A percentile compares a stretch with the other conserved stretches of the same genome.
Evolutionary conservation across 495 filamentous ascomycete species (phyloP).

Genomic region (Penicillium cataractarum): DNA sequence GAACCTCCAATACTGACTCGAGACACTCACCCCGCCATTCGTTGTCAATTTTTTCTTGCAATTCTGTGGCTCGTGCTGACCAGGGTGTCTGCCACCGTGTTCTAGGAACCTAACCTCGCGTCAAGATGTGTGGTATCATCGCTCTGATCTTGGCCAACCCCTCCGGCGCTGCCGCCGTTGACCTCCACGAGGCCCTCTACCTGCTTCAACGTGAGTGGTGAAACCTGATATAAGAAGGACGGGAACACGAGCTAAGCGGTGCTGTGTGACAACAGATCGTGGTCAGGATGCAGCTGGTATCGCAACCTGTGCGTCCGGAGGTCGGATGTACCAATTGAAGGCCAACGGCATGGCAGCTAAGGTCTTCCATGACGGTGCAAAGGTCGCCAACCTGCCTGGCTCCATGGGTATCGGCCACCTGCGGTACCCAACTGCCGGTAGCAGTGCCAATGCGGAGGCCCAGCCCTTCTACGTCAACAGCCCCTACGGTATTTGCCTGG

Average conservation of each 20-base stretch:
- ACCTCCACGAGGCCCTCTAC: slow-evolving; percentile 89
- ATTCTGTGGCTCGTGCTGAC: slow-evolving; percentile 20
- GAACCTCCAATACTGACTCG: slow-evolving; percentile 45
- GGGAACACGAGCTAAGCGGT: slow-evolving; percentile 21
- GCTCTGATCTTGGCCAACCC: slow-evolving; percentile 77
- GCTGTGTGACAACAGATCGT: slow-evolving; percentile 45
- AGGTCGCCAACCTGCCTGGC: slow-evolving; percentile 78
- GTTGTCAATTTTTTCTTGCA: slow-evolving; percentile 13
- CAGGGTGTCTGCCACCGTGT: neutral
- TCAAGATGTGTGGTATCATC: slow-evolving; percentile 83
- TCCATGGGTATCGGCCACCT: slow-evolving; percentile 90
- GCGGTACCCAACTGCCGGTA: slow-evolving; percentile 89
- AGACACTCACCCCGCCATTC: slow-evolving; percentile 25
- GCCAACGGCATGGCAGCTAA: slow-evolving; percentile 90
- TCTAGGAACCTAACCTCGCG: slow-evolving; percentile 21
- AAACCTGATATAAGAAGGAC: neutral
- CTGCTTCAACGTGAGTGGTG: slow-evolving; percentile 69
- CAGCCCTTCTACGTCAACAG: slow-evolving; percentile 92
- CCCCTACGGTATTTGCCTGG: slow-evolving; percentile 75
- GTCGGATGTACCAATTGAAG: slow-evolving; percentile 87
- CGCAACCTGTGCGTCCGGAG: slow-evolving; percentile 71
- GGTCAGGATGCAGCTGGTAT: slow-evolving; percentile 95
- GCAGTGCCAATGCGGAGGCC: slow-evolving; percentile 64
- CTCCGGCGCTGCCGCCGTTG: slow-evolving; percentile 66
- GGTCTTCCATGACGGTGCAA: slow-evolving; percentile 79